Evolutionary conservation across 228 moss, liverwort and hornwort species (phyloP).

Genomic region (Sphagnum fallax): DNA sequence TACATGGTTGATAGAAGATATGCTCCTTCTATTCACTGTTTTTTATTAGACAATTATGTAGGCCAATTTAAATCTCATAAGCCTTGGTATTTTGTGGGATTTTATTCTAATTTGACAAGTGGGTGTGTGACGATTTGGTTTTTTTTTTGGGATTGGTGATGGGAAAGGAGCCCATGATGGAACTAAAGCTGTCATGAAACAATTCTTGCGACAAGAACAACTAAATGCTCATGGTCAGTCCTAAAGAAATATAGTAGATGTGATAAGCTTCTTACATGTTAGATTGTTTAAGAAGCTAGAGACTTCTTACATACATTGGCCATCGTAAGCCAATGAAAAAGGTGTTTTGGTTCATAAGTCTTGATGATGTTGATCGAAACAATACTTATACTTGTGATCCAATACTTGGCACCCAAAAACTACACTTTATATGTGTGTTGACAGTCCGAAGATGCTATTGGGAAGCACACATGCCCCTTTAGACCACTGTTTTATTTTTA

Average conservation of each 20-base stretch:
- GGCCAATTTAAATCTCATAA: not conserved
- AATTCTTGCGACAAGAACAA: not conserved
- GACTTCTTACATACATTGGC: not conserved
- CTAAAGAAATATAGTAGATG: not conserved
- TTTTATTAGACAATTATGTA: not conserved
- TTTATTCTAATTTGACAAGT: not conserved
- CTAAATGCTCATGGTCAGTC: not conserved
- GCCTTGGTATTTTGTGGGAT: not conserved
- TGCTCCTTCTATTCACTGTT: too few relatives aligned
- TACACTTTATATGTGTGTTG: too few relatives aligned
- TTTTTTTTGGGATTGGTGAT: not conserved
- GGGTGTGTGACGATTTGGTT: not conserved
- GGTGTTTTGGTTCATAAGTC: too few relatives aligned
- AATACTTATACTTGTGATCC: too few relatives aligned
- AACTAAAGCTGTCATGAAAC: not conserved
- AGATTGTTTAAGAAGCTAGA: not conserved
- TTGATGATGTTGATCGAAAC: too few relatives aligned
- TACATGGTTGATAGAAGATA: too few relatives aligned
- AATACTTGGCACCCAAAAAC: too few relatives aligned
- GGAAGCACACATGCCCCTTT: too few relatives aligned
- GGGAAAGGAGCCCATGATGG: constrained; percentile 2
- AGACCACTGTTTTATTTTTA: too few relatives aligned
- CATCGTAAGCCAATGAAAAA: not conserved
- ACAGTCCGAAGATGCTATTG: too few relatives aligned
- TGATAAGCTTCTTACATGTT: not conserved